These are phyloP conservation scores for Zygotorulaspora mrakii DNA, from an alignment of 1,139 yeast species.

Conservation along the genomic window DNA sequence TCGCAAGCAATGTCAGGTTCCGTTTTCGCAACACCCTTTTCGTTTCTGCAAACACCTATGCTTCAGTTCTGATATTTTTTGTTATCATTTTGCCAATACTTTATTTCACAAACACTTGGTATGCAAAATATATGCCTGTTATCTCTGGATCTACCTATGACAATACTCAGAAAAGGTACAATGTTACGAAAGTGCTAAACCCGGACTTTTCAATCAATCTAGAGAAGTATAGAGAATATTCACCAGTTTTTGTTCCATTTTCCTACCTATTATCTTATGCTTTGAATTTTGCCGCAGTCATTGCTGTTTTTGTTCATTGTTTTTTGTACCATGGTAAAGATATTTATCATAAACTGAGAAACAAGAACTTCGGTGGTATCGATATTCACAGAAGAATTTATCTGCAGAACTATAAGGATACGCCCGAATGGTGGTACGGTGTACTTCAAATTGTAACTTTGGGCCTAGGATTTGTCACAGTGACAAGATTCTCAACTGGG, in stretches of 20 bases:
- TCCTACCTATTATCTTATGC: conserved; percentile 42
- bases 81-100: conserved; percentile 36
- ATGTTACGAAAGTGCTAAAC: conserved; percentile 42
- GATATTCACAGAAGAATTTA: conserved; percentile 44
- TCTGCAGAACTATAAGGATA: conserved; percentile 39
- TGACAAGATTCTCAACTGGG: conserved; percentile 35
- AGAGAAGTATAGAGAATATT: conserved; percentile 36
- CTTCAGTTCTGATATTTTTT: conserved; percentile 37
- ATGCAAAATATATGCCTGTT: conserved; percentile 43
- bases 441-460: conserved; percentile 36
- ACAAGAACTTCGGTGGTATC: conserved; percentile 37
- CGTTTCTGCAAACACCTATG: conserved; percentile 40
- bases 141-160: conserved; percentile 41
- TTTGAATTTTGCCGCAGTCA: conserved; percentile 43
- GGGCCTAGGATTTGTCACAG: conserved; percentile 39
- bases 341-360: conserved; percentile 35
- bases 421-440: conserved; percentile 44
- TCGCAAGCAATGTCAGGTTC: conserved; percentile 41
- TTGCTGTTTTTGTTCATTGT: conserved; percentile 42
- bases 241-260: conserved; percentile 42
- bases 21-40: conserved; percentile 56
- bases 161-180: conserved; percentile 37
- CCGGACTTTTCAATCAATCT: conserved; percentile 30
- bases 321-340: conserved; percentile 42
- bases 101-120: conserved; percentile 42